Evolutionary conservation across 257 asterid species (phyloP).

Genomic region (Verbena officinalis): DNA sequence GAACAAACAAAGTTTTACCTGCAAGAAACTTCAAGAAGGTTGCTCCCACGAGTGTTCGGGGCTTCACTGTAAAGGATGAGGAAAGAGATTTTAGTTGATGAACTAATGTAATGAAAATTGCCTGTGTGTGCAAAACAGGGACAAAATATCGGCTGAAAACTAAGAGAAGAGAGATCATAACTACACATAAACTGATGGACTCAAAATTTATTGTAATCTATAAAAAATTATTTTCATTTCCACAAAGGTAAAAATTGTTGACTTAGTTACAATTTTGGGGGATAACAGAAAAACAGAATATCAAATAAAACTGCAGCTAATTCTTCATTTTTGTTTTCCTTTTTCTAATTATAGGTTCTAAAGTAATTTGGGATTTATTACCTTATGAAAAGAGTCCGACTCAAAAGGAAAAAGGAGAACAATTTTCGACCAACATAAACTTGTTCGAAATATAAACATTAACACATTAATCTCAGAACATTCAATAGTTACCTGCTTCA

Average conservation of each 20-base stretch:
- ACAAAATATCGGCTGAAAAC: constrained; percentile 6
- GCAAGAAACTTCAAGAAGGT: constrained; percentile 86
- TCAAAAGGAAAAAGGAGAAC: constrained; percentile 16
- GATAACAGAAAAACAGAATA: constrained; percentile 12
- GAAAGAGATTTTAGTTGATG: constrained; percentile 27
- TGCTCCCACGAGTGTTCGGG: constrained; percentile 85
- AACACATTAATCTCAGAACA: constrained; percentile 5
- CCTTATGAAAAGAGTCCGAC: background rate
- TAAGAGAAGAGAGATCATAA: background rate
- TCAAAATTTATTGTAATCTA: background rate
- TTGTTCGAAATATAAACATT: background rate
- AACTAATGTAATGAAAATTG: constrained; percentile 15
- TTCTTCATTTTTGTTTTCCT: too few relatives aligned
- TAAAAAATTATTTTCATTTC: constrained; percentile 5
- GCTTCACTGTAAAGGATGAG: constrained; percentile 74
- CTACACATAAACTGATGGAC: background rate
- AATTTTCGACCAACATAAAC: too few relatives aligned
- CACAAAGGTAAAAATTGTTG: constrained; percentile 9
- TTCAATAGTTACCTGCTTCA: constrained; percentile 71
- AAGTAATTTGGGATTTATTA: constrained; percentile 2
- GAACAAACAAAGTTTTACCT: constrained; percentile 50
- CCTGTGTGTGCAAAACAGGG: background rate
- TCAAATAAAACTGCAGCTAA: constrained; percentile 5
- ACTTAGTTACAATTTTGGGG: background rate
- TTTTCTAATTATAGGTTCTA: too few relatives aligned